Evolutionary conservation across 495 filamentous ascomycete species (phyloP).

Genomic region (Neurospora sp.): DNA sequence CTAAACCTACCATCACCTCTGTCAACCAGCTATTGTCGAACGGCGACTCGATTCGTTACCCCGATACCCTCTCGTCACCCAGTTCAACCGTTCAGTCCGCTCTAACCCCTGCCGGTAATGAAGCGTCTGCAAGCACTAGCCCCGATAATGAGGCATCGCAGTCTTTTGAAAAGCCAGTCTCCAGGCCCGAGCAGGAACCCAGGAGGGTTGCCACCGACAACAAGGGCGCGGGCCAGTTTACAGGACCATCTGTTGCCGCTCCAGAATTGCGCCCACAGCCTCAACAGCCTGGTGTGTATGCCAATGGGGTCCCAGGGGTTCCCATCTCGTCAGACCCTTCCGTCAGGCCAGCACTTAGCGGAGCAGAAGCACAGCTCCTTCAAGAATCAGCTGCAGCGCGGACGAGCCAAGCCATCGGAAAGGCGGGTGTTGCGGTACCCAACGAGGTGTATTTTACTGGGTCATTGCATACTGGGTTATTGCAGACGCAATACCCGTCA

Average conservation of each 20-base stretch:
- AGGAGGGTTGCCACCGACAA: neutral
- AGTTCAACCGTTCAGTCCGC: conserved; percentile 33
- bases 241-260: conserved; percentile 3
- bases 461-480: neutral
- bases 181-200: neutral
- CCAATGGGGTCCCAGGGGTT: neutral
- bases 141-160: conserved; percentile 42
- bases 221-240: conserved; percentile 2
- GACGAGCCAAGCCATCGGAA: conserved; percentile 5
- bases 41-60: conserved; percentile 11
- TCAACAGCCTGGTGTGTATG: neutral
- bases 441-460: neutral
- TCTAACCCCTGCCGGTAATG: conserved; percentile 29
- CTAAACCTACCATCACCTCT: conserved; percentile 1
- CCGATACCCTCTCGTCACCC: conserved; percentile 34
- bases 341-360: conserved; percentile 6
- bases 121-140: conserved; percentile 41
- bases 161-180: conserved; percentile 16
- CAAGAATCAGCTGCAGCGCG: conserved; percentile 28
- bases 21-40: conserved; percentile 4
- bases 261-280: conserved; percentile 1
- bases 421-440: neutral
- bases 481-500: neutral
- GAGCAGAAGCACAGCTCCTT: conserved; percentile 32
- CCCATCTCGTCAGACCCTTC: neutral